Evolutionary conservation across 2,329 filamentous ascomycete genomes (phyloP), one percentile per base, ranked within the genome.

Genomic region (Phaeoacremonium minimum): DNA sequence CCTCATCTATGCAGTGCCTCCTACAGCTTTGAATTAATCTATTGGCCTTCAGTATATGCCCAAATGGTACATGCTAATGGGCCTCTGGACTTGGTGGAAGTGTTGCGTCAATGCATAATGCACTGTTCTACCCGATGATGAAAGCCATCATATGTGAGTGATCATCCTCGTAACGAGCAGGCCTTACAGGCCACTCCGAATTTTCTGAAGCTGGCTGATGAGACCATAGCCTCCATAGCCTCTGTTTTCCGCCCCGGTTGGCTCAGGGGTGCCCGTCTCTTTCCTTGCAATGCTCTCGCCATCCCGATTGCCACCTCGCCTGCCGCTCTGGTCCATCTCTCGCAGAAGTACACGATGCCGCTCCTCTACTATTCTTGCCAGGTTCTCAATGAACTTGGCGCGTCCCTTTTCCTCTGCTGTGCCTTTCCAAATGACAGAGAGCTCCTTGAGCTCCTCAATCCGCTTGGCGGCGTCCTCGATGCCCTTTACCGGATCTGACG

Each of bases 351-450:
- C 73, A 46, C 64, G 63, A 45, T 75, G 75, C 39, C 69, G 69
- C 46, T 96, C 91, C 53, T 96, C 89, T 2, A 95, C 87, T 61
- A 87, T 74, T 66, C 81, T 88, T 20, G 81, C 80, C 49, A 98
- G 59, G 35, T 75, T 74, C 46, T 97, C 91, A 14, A 98, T 82
- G 55, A 96, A 89, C 51, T 79, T 85, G 8, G 66, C 66, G 36
- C 93, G 72, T 6, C 88, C 87, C 62, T 87, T 94, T 58, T 97
- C 93, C 64, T 98, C 93, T 0, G 87, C 85, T 3, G 93, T 96
- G n/a, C 89, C 89, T 57, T 85, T 91, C 90, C 93, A 98, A 15
- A 98, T 81, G n/a, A 65, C 65, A 4, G 80, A 79, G 45, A 97
- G 63, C 44, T 81, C 75, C 52, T 88, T 83, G 38, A 97, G 70